These are phyloP conservation scores for Malus hybrid DNA, from an alignment of 331 rosid genomes.

Conservation along the genomic window DNA sequence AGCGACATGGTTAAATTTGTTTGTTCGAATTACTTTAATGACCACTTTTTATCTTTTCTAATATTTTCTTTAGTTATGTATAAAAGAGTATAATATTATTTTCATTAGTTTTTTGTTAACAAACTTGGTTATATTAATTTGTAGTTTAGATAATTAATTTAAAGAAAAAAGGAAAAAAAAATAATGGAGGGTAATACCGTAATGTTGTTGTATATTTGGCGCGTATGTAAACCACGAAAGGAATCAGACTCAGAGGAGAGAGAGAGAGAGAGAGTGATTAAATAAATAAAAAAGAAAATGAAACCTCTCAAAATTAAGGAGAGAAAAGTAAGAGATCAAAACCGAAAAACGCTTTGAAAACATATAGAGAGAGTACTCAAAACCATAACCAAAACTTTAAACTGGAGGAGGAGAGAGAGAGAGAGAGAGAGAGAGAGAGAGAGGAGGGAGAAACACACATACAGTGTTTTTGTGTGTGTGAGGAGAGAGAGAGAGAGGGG, in stretches of 20 bases:
- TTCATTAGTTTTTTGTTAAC: too few relatives aligned
- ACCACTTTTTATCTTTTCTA: too few relatives aligned
- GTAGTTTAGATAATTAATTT: background rate
- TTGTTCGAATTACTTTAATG: too few relatives aligned
- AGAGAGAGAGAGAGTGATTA: background rate
- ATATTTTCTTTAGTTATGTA: too few relatives aligned
- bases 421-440: too few relatives aligned
- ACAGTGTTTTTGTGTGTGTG: slow-evolving; percentile 4
- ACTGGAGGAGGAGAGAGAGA: background rate
- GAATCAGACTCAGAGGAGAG: slow-evolving; percentile 11
- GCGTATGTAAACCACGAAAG: slow-evolving; percentile 52
- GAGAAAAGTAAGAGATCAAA: slow-evolving; percentile 28
- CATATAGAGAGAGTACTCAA: slow-evolving; percentile 12
- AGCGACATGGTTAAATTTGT: too few relatives aligned
- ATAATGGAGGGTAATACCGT: slow-evolving; percentile 4
- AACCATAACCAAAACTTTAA: background rate
- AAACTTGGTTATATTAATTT: too few relatives aligned
- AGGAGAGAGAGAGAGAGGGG: slow-evolving; percentile 3
- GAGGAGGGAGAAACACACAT: slow-evolving; percentile 6
- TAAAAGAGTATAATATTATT: too few relatives aligned
- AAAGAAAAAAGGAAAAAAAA: background rate
- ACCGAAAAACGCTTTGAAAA: slow-evolving; percentile 40
- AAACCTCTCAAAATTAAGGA: slow-evolving; percentile 29
- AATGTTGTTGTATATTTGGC: slow-evolving; percentile 40
- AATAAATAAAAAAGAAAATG: background rate